phyloP scores from a whole-genome alignment of 495 filamentous ascomycete genomes.

The Cenococcum geophilum region DNA sequence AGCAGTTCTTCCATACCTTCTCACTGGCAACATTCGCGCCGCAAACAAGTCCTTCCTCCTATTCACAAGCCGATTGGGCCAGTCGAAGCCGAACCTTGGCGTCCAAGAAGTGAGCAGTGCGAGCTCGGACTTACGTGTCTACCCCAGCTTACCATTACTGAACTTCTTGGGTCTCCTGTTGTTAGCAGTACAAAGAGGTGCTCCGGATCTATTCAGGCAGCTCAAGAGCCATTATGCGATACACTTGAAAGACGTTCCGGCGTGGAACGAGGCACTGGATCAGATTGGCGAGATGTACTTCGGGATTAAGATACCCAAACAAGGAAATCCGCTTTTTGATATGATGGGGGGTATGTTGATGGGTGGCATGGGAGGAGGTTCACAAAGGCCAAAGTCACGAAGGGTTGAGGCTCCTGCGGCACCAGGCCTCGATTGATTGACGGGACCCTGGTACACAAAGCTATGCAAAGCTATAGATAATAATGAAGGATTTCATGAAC shows the following conservation, averaged over 20 bases:
- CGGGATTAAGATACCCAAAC: constrained; percentile 79
- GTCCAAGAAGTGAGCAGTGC: constrained; percentile 77
- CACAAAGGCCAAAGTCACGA: background rate
- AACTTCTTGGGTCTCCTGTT: constrained; percentile 87
- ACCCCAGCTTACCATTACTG: constrained; percentile 78
- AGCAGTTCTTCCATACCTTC: constrained; percentile 85
- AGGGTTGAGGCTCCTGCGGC: background rate
- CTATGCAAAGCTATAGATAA: background rate
- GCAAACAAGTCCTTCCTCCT: constrained; percentile 74
- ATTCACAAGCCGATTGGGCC: constrained; percentile 67
- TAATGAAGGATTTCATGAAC: background rate
- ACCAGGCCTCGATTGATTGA: background rate
- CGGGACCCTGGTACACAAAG: background rate
- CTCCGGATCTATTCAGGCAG: constrained; percentile 72
- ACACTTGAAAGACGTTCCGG: constrained; percentile 64
- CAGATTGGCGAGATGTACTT: constrained; percentile 96
- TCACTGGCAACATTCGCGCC: constrained; percentile 81
- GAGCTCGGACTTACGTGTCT: constrained; percentile 69
- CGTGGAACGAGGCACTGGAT: constrained; percentile 79
- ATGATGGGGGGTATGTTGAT: constrained; percentile 93
- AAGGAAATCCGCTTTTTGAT: constrained; percentile 85
- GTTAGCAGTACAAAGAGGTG: constrained; percentile 75
- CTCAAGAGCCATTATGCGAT: constrained; percentile 72
- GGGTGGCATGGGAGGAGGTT: constrained; percentile 55
- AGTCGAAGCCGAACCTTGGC: constrained; percentile 60